These are phyloP conservation scores for Trichodelitschia bisporula DNA, from an alignment of 495 filamentous ascomycete genomes.

Conservation along the genomic window DNA sequence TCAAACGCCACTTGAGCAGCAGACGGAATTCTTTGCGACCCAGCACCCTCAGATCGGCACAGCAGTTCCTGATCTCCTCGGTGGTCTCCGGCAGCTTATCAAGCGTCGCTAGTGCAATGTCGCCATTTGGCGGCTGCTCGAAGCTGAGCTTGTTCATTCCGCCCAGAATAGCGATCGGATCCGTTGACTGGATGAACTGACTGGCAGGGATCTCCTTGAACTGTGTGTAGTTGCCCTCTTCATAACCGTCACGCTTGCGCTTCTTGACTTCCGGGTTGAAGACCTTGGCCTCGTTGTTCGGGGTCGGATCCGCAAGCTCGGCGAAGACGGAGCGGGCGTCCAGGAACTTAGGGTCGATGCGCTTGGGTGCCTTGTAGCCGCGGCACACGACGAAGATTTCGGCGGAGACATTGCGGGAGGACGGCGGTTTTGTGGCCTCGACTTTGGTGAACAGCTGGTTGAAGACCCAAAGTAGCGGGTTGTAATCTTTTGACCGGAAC, in stretches of 20 bases:
- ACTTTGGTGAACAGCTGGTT: slow-evolving; percentile 89
- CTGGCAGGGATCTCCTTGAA: slow-evolving; percentile 69
- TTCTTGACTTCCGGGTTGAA: slow-evolving; percentile 85
- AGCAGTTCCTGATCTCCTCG: slow-evolving; percentile 61
- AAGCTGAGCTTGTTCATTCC: slow-evolving; percentile 66
- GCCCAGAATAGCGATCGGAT: slow-evolving; percentile 91
- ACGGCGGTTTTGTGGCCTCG: slow-evolving; percentile 91
- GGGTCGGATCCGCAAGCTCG: slow-evolving; percentile 66
- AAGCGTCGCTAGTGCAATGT: slow-evolving; percentile 67
- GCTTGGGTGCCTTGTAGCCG: slow-evolving; percentile 81
- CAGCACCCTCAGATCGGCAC: slow-evolving; percentile 69
- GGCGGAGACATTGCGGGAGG: slow-evolving; percentile 81
- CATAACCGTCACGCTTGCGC: slow-evolving; percentile 88
- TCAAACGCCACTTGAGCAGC: slow-evolving; percentile 78
- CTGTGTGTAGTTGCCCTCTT: slow-evolving; percentile 84
- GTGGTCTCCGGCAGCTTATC: slow-evolving; percentile 86
- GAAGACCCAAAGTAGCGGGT: slow-evolving; percentile 88
- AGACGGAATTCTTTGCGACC: slow-evolving; percentile 87
- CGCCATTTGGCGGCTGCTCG: slow-evolving; percentile 45
- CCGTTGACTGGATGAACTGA: slow-evolving; percentile 83
- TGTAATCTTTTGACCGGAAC: slow-evolving; percentile 95
- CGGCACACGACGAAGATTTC: slow-evolving; percentile 96
- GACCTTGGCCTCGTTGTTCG: slow-evolving; percentile 92
- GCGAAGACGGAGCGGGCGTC: slow-evolving; percentile 85
- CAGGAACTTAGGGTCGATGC: slow-evolving; percentile 76